Percentiles rank a stretch among this genome's conserved stretches.
phyloP scores from a whole-genome alignment of 2,329 filamentous ascomycete species.

The Hymenoscyphus occultus region DNA sequence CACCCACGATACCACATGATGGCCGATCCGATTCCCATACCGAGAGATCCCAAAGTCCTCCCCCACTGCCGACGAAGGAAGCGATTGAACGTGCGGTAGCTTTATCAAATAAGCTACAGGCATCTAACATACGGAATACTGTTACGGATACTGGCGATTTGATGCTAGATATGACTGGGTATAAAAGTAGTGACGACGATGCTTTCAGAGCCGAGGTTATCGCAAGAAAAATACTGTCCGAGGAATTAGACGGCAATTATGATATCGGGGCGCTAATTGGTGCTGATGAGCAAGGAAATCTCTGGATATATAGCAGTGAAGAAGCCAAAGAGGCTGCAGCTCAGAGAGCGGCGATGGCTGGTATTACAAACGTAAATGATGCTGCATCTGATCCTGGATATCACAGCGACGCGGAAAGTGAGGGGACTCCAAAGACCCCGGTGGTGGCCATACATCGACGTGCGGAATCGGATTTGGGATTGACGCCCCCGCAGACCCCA shows the following conservation, averaged over 20 bases:
- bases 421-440: conserved; percentile 48
- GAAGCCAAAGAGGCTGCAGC: conserved; percentile 89
- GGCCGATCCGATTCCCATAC: conserved; percentile 35
- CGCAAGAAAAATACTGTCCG: conserved; percentile 84
- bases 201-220: conserved; percentile 89
- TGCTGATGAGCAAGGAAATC: conserved; percentile 89
- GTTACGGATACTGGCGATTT: conserved; percentile 92
- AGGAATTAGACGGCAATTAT: conserved; percentile 91
- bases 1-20: conserved; percentile 38
- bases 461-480: conserved; percentile 64
- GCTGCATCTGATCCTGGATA: conserved; percentile 91
- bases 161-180: conserved; percentile 97
- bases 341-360: conserved; percentile 54
- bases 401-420: conserved; percentile 78
- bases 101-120: conserved; percentile 81
- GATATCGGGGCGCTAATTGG: conserved; percentile 95
- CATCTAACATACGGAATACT: conserved; percentile 86
- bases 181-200: conserved; percentile 92
- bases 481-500: conserved; percentile 63
- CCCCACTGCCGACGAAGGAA: conserved; percentile 67
- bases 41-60: conserved; percentile 72
- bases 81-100: conserved; percentile 80
- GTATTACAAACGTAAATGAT: conserved; percentile 50
- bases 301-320: conserved; percentile 99
- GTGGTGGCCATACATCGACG: conserved; percentile 49